Percentiles rank a stretch among this genome's conserved stretches.
Conservation (phyloP, 345 rosid genomes). For the rapeseed (Brassica napus) region Da-Ae NC_063445.1:11694001-11694500, state of each 20-base stretch:
- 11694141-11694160: constrained; percentile 98
- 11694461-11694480: background rate
- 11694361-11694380: background rate
- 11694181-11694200: constrained; percentile 24
- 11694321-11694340: background rate
- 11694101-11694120: constrained; percentile 81
- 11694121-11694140: constrained; percentile 84
- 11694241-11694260: background rate
- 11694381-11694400: background rate
- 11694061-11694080: constrained; percentile 59
- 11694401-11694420: background rate
- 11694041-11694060: constrained; percentile 65
- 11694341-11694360: background rate
- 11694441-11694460: background rate
- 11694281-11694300: background rate
- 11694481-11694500: background rate
- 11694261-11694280: background rate
- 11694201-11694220: constrained; percentile 68
- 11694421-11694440: background rate
- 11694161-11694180: constrained; percentile 35
- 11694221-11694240: background rate
- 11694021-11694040: constrained; percentile 81
- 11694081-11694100: constrained; percentile 70
- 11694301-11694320: background rate
- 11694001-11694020: constrained; percentile 91